Evolutionary conservation across 257 asterid genomes (phyloP).

Genomic region (Nicotiana sylvestris): DNA sequence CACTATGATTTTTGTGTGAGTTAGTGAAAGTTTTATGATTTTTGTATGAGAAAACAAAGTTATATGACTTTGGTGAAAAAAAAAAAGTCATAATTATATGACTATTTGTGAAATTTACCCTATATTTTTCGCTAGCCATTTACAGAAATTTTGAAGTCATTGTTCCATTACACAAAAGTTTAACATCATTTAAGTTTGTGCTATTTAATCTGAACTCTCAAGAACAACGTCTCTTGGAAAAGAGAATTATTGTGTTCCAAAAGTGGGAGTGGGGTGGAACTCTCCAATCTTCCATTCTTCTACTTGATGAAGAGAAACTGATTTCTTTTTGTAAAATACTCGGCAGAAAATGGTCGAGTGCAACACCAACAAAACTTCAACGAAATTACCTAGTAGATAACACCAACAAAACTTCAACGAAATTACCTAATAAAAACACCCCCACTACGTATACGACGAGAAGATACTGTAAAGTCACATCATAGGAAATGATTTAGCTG

Average conservation of each 20-base stretch:
- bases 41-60: too few relatives aligned
- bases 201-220: neutral
- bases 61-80: too few relatives aligned
- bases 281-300: neutral
- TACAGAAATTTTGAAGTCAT: neutral
- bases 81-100: too few relatives aligned
- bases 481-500: too few relatives aligned
- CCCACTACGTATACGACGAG: neutral
- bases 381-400: neutral
- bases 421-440: neutral
- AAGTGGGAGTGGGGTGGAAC: neutral
- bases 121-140: too few relatives aligned
- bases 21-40: too few relatives aligned
- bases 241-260: neutral
- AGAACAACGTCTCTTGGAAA: neutral
- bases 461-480: neutral
- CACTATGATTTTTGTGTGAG: too few relatives aligned
- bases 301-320: neutral
- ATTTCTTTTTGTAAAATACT: neutral
- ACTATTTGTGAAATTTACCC: too few relatives aligned
- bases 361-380: neutral
- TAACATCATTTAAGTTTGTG: conserved; percentile 2
- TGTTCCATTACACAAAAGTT: neutral
- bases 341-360: neutral
- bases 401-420: neutral